Base-by-base conservation (phyloP, 2,329 filamentous ascomycete genomes). In the Stromatinia cepivora region DNA sequence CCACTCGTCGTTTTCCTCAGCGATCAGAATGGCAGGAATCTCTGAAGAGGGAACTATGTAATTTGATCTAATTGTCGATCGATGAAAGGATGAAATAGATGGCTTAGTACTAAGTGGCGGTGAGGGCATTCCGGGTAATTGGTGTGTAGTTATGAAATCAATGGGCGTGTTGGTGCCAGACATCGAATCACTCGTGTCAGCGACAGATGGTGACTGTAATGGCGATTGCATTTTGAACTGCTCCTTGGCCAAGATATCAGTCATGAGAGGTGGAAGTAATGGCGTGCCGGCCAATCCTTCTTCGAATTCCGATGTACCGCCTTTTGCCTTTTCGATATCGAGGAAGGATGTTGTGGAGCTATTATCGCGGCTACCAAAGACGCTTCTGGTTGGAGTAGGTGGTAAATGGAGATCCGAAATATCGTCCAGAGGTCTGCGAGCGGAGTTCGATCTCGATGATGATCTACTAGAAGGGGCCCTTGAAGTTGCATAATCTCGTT, bases 171-270 rank as follows among this genome's bases (percentile, higher is more conserved):
- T 78, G 57, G 79, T 80, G 63, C 81, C 75, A 22, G 83, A 84
- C 9, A 80, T 73, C 8, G 73, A 71, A 64, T 77, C 76, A 31
- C 71, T 70, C 9, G 72, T 36, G n/a, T 89, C 88, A 13, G 90
- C 92, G 25, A 95, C 86, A 0, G 88, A 90, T 0, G 93, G 93
- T 0, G 93, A 96, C 79, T 96, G 92, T 36, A 97, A 82, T n/a
- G 94, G 93, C 10, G 93, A 96, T 70, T 92, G 86, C 45, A 90
- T 83, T 1, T 86, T 85, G 0, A 88, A 84, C 54, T 87, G 82
- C 50, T 76, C 76, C 52, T 81, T 79, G 17, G 79, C 79, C n/a
- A 79, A 79, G 10, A 78, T 80, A 57, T 82, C 80, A 46, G 85
- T 88, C 82, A 96, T 86, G 48, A 95, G 84, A 0, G 94, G 94